Conservation (phyloP, 192 early-diverging fungal species). For the Coemansia sp. region DNA sequence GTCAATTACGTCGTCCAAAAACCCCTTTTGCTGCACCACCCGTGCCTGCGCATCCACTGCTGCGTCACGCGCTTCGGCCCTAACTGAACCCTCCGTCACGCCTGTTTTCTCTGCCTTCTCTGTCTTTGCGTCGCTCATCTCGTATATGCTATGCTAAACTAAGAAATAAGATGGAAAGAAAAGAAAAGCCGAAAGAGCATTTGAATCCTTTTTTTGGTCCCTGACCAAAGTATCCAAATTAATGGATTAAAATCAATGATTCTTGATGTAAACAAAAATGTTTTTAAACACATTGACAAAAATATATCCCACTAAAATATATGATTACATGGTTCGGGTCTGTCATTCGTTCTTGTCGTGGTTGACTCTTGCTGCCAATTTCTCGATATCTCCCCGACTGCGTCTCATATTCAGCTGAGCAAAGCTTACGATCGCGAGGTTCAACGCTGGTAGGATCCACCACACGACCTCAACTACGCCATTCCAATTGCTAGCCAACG, state of each 20-base stretch:
- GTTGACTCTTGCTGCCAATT: slow-evolving; percentile 13
- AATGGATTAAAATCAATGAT: too few species aligned
- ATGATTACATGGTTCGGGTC: too few species aligned
- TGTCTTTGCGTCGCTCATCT: background rate
- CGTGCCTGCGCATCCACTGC: slow-evolving; percentile 45
- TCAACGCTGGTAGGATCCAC: slow-evolving; percentile 38
- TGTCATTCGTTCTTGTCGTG: slow-evolving; percentile 29
- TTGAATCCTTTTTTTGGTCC: too few species aligned
- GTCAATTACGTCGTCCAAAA: slow-evolving; percentile 55
- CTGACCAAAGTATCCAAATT: too few species aligned
- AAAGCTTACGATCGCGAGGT: slow-evolving; percentile 28
- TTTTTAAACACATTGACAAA: too few species aligned
- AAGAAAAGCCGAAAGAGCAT: too few species aligned
- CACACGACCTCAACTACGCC: slow-evolving; percentile 29
- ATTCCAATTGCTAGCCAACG: slow-evolving; percentile 20
- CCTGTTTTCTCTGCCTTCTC: slow-evolving; percentile 16
- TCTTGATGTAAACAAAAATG: too few species aligned
- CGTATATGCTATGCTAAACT: background rate
- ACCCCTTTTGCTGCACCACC: slow-evolving; percentile 51
- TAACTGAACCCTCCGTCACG: slow-evolving; percentile 10
- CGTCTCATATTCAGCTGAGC: slow-evolving; percentile 50
- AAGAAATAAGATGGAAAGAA: background rate
- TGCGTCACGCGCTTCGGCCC: too few species aligned
- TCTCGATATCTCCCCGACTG: slow-evolving; percentile 25
- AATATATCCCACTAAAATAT: background rate